These are phyloP conservation scores for Rhynchosporium secalis DNA, from an alignment of 2,329 filamentous ascomycete species.

Conservation along the genomic window DNA sequence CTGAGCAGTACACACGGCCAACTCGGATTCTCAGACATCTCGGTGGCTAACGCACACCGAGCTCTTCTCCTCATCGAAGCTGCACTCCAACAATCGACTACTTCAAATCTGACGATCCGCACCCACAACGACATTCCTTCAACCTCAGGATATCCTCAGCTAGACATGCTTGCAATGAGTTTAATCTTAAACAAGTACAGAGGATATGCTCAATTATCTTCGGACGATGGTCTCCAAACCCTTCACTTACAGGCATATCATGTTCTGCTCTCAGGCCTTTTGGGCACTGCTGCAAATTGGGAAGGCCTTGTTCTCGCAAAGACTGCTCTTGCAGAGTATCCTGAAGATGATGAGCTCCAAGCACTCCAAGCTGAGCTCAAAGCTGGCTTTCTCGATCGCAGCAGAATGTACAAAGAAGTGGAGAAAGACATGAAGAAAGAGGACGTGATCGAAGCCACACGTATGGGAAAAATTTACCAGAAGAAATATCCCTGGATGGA, in stretches of 20 bases:
- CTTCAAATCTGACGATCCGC: not conserved
- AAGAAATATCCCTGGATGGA: slow-evolving; percentile 37
- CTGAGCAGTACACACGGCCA: slow-evolving; percentile 22
- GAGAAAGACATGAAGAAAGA: not conserved
- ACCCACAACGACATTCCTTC: not conserved
- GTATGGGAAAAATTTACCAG: slow-evolving; percentile 30
- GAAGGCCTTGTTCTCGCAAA: slow-evolving; percentile 29
- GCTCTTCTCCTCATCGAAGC: slow-evolving; percentile 30
- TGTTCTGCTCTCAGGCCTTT: slow-evolving; percentile 23
- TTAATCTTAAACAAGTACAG: not conserved
- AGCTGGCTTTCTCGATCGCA: slow-evolving; percentile 18
- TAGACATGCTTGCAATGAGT: not conserved
- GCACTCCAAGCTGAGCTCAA: slow-evolving; percentile 14
- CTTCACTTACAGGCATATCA: slow-evolving; percentile 23
- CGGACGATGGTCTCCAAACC: slow-evolving; percentile 26
- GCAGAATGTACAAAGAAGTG: slow-evolving; percentile 8
- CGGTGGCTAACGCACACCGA: slow-evolving; percentile 25
- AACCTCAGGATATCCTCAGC: slow-evolving; percentile 8
- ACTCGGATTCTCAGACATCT: slow-evolving; percentile 34
- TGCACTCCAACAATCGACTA: slow-evolving; percentile 15
- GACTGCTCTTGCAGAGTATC: slow-evolving; percentile 26
- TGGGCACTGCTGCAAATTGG: slow-evolving; percentile 30
- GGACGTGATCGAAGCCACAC: slow-evolving; percentile 6
- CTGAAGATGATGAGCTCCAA: slow-evolving; percentile 23
- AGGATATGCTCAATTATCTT: not conserved